Percentiles rank a stretch among this genome's conserved stretches.
These are phyloP conservation scores for Xylaria digitata DNA, from an alignment of 2,329 filamentous ascomycete genomes.

Conservation along the genomic window DNA sequence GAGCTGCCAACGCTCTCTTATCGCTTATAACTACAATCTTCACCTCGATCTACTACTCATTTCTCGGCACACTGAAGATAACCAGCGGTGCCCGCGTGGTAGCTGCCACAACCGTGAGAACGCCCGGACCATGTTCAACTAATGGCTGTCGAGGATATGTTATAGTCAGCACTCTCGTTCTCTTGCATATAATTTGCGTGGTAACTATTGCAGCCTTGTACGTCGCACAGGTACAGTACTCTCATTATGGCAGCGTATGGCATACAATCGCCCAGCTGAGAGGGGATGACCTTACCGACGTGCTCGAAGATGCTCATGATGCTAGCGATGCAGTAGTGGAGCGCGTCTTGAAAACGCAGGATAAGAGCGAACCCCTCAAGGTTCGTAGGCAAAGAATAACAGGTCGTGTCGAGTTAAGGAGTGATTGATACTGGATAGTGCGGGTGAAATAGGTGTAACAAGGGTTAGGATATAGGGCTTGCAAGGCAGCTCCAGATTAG, in stretches of 20 bases:
- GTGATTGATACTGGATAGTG: too few relatives aligned
- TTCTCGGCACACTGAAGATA: not conserved
- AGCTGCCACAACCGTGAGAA: slow-evolving; percentile 2
- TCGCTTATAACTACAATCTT: not conserved
- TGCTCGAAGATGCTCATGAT: slow-evolving; percentile 19
- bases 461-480: too few relatives aligned
- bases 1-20: slow-evolving; percentile 21
- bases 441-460: too few relatives aligned
- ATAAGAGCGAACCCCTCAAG: not conserved
- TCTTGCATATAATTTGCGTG: slow-evolving; percentile 27
- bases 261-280: slow-evolving; percentile 34
- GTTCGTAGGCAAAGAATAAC: too few relatives aligned
- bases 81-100: not conserved
- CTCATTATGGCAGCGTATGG: slow-evolving; percentile 35
- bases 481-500: too few relatives aligned
- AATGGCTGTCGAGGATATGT: slow-evolving; percentile 29
- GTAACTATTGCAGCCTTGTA: slow-evolving; percentile 24
- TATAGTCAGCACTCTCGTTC: slow-evolving; percentile 22
- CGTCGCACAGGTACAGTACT: slow-evolving; percentile 24
- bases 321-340: slow-evolving; percentile 11
- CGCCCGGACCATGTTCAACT: slow-evolving; percentile 7
- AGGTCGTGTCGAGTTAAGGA: not conserved
- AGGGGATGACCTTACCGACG: slow-evolving; percentile 15
- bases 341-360: not conserved
- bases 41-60: slow-evolving; percentile 12